Base-by-base conservation (phyloP, 2,329 filamentous ascomycete genomes). In the Hypoxylon rubiginosum region DNA sequence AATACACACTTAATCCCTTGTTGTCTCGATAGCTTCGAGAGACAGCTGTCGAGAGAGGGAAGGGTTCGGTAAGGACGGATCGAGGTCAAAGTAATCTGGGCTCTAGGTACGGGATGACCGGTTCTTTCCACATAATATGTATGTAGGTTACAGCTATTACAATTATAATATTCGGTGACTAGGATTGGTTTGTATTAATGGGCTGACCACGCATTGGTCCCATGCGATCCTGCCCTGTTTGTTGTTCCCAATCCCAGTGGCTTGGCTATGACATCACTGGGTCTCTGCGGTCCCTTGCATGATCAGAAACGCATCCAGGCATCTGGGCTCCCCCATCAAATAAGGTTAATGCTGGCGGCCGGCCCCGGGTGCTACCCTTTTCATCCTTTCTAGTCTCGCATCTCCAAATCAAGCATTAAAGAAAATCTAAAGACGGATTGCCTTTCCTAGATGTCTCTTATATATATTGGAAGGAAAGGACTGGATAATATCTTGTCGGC, bases 221-320 rank as follows among this genome's bases (percentile, higher is more conserved):
- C 13, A 54, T 48, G 24, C 39, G 52, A 28, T 62, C 43, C 8
- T 64, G 30, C 61, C 61, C 21, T 21, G 67, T 60, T 62, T 67
- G 34, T 64, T 46, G 28, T 36, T 58, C 55, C 21, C 26, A 45
- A 15, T 52, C 45, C 59, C 59, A n/a, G 39, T 28, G 55, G 52
- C 64, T 67, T 67, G 61, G 67, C 62, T 58, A 68, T 70, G 67
- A 70, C 67, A 70, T 70, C 67, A 70, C 26, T 49, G 5, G 54
- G 26, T 64, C 9, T 32, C 26, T 32, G 21, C 43, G 54, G 64
- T 70, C 36, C 67, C 67, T 69, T 67, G 62, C 67, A 67, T 58
- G 57, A 21, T 19, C 41, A 39, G 24, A 6, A 56, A 10, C 49
- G 19, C 55, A 59, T 53, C 19, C 10, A 46, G 61, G 19, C 55